phyloP scores from a whole-genome alignment of 2,329 filamentous ascomycete species.

The Aspergillus alliaceus region DNA sequence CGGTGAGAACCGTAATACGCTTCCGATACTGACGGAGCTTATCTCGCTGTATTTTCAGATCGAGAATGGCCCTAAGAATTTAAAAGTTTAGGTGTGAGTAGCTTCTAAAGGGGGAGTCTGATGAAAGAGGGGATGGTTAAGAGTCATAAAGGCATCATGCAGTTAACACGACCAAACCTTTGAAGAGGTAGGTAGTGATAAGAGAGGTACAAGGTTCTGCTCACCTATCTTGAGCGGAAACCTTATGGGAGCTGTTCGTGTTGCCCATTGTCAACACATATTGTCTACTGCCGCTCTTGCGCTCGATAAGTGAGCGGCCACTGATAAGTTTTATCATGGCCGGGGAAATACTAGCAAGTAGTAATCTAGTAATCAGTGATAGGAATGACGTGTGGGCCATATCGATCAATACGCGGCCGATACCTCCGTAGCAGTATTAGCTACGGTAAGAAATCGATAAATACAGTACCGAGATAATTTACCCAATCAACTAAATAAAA shows the following conservation, averaged over 20 bases:
- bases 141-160: neutral
- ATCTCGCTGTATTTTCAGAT: conserved; percentile 96
- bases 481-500: too few species aligned
- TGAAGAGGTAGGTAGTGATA: too few species aligned
- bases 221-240: conserved; percentile 83
- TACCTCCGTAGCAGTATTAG: too few species aligned
- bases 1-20: conserved; percentile 80
- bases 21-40: conserved; percentile 95
- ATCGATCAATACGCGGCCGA: too few species aligned
- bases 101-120: neutral
- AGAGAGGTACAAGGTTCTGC: conserved; percentile 24
- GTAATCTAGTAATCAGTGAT: too few species aligned
- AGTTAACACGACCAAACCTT: too few species aligned
- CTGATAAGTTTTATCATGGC: neutral
- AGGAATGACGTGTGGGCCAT: too few species aligned
- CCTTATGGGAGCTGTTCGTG: conserved; percentile 61
- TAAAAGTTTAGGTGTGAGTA: conserved; percentile 10
- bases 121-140: neutral
- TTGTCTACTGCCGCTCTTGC: conserved; percentile 9
- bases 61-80: conserved; percentile 77
- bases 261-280: conserved; percentile 61
- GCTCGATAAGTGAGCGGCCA: neutral
- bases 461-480: neutral
- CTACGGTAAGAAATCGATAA: too few species aligned
- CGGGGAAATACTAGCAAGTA: too few species aligned